phyloP scores from a whole-genome alignment of 1,139 yeast species.

The Komagataea norvegica region DNA sequence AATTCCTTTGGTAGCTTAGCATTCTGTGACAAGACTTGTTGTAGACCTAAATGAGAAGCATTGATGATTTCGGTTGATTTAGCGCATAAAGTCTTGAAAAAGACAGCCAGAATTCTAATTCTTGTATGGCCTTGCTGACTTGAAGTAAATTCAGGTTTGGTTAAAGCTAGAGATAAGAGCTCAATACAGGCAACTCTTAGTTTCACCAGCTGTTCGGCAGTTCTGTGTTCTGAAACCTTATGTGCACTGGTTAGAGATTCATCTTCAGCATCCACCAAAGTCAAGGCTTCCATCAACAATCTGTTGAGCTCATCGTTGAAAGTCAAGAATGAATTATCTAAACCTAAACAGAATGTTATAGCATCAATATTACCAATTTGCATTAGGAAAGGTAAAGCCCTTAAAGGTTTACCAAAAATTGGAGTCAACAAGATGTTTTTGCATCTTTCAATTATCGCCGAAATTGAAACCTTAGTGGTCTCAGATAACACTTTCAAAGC shows the following conservation, averaged over 20 bases:
- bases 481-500: conserved; percentile 66
- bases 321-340: conserved; percentile 76
- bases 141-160: conserved; percentile 71
- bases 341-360: conserved; percentile 77
- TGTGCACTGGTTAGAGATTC: conserved; percentile 88
- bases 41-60: conserved; percentile 88
- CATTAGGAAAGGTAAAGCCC: conserved; percentile 98
- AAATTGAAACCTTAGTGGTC: conserved; percentile 62
- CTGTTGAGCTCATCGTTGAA: conserved; percentile 87
- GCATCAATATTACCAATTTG: conserved; percentile 98
- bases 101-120: conserved; percentile 83
- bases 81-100: conserved; percentile 88
- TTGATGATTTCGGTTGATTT: conserved; percentile 83
- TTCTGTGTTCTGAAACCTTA: conserved; percentile 77
- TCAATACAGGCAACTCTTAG: conserved; percentile 86
- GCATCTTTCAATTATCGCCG: conserved; percentile 76
- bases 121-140: conserved; percentile 74
- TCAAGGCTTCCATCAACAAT: conserved; percentile 81
- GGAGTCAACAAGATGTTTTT: conserved; percentile 82
- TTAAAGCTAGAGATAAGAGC: conserved; percentile 75
- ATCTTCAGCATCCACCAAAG: conserved; percentile 96
- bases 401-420: conserved; percentile 90
- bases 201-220: conserved; percentile 81
- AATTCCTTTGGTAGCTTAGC: conserved; percentile 89
- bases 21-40: conserved; percentile 78